A percentile compares a stretch with the other conserved stretches of the same genome.
These are phyloP conservation scores for Cercospora nicotianae DNA, from an alignment of 2,329 filamentous ascomycete genomes.

Conservation along the genomic window DNA sequence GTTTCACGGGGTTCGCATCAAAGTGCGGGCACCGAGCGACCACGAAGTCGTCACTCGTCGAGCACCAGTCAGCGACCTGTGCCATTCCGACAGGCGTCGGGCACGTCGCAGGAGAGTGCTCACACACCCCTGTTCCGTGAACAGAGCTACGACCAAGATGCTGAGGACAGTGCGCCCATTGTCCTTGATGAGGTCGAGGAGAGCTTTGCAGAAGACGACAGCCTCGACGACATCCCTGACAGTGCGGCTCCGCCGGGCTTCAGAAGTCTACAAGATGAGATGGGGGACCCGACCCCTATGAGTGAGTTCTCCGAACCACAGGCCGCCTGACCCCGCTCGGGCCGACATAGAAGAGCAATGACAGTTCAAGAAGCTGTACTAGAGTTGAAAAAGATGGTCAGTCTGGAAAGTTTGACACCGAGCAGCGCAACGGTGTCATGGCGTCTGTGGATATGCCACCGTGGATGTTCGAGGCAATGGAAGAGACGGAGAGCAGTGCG, in stretches of 20 bases:
- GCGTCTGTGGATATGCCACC: conserved; percentile 1
- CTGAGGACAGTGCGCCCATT: conserved; percentile 52
- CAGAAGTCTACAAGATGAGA: conserved; percentile 19
- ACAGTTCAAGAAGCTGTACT: conserved; percentile 6
- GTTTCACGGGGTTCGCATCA: conserved; percentile 14
- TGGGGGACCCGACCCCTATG: conserved; percentile 17
- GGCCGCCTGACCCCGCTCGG: conserved; percentile 9
- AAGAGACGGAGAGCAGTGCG: background rate
- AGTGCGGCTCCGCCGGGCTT: conserved; percentile 17
- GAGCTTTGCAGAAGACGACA: conserved; percentile 54
- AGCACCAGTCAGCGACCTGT: conserved; percentile 11
- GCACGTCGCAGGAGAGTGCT: conserved; percentile 36
- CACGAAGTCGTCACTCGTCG: conserved; percentile 9
- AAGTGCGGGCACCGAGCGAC: conserved; percentile 12
- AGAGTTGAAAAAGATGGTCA: conserved; percentile 11
- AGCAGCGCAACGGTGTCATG: conserved; percentile 1
- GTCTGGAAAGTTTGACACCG: background rate
- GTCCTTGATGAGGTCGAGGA: conserved; percentile 28
- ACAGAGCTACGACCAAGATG: conserved; percentile 60
- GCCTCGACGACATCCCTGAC: conserved; percentile 22
- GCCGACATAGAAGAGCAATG: conserved; percentile 10
- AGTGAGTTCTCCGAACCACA: conserved; percentile 6
- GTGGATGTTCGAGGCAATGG: conserved; percentile 2
- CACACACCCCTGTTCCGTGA: conserved; percentile 57
- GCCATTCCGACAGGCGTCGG: conserved; percentile 17